Evolutionary conservation across 148 eudicot genomes (phyloP).

Genomic region (Rhododendron griersonianum): DNA sequence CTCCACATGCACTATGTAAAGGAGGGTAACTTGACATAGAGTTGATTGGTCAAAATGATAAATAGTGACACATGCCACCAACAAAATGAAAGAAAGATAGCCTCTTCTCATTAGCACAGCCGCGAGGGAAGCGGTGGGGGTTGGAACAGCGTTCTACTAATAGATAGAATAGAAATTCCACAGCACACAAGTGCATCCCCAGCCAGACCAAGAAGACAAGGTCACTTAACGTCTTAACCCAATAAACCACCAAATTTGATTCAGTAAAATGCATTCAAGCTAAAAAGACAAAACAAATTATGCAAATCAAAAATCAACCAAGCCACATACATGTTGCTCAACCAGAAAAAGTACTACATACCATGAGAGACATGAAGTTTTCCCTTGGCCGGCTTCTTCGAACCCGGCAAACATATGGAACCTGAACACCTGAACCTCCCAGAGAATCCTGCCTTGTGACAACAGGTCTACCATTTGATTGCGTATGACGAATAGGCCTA

Average conservation of each 20-base stretch:
- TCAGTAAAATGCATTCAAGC: not conserved
- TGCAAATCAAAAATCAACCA: conserved; percentile 5
- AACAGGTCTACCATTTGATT: conserved; percentile 37
- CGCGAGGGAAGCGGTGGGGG: not conserved
- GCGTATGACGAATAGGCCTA: conserved; percentile 32
- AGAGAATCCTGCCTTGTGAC: conserved; percentile 75
- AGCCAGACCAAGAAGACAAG: not conserved
- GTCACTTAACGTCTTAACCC: not conserved
- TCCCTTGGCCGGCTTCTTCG: conserved; percentile 93
- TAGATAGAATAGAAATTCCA: not conserved
- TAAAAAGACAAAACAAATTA: not conserved
- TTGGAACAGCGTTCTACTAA: not conserved
- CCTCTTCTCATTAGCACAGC: not conserved
- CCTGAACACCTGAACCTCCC: conserved; percentile 85
- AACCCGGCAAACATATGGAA: conserved; percentile 85
- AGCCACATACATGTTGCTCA: conserved; percentile 3
- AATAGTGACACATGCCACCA: not conserved
- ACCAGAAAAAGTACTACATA: conserved; percentile 24
- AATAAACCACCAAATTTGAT: not conserved
- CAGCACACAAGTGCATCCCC: not conserved
- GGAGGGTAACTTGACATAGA: no score
- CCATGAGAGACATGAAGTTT: conserved; percentile 57
- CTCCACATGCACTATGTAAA: no score
- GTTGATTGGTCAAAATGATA: no score
- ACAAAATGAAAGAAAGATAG: not conserved